Conservation (phyloP, 805 yeast species). For the Ogataea saltuana region DNA sequence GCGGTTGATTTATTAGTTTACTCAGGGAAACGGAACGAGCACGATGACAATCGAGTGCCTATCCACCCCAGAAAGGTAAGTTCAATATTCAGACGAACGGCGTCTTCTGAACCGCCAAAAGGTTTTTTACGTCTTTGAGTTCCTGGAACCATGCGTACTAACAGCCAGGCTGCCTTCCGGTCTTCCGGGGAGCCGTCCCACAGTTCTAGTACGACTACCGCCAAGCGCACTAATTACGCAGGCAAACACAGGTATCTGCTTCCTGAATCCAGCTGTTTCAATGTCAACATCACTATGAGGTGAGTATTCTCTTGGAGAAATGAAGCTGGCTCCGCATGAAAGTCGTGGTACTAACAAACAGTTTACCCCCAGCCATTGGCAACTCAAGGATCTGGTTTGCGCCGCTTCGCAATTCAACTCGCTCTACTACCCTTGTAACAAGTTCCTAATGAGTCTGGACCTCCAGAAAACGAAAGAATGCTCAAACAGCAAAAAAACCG, state of each 20-base stretch:
- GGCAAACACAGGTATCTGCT: constrained; percentile 21
- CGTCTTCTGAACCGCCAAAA: neutral
- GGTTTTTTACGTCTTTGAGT: no score
- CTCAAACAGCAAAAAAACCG: constrained; percentile 30
- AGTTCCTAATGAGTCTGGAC: constrained; percentile 40
- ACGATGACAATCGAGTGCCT: constrained; percentile 19
- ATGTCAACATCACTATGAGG: constrained; percentile 39
- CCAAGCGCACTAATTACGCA: constrained; percentile 4
- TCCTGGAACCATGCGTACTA: no score
- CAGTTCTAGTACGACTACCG: neutral
- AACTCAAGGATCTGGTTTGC: constrained; percentile 66
- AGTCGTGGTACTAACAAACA: constrained; percentile 4
- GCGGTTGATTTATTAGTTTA: no score
- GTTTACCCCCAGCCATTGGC: constrained; percentile 22
- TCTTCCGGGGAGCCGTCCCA: neutral
- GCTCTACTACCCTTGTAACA: constrained; percentile 60
- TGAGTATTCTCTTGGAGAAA: constrained; percentile 24
- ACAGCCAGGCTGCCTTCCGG: neutral
- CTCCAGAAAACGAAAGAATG: constrained; percentile 1
- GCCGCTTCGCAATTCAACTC: constrained; percentile 46
- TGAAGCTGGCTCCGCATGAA: no score
- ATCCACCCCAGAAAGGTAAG: constrained; percentile 17
- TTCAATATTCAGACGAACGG: neutral
- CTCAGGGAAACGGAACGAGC: neutral
- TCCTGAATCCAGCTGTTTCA: constrained; percentile 28